Conservation (phyloP, 2,329 filamentous ascomycete species). For the Stachybotrys chlorohalonatus region DNA sequence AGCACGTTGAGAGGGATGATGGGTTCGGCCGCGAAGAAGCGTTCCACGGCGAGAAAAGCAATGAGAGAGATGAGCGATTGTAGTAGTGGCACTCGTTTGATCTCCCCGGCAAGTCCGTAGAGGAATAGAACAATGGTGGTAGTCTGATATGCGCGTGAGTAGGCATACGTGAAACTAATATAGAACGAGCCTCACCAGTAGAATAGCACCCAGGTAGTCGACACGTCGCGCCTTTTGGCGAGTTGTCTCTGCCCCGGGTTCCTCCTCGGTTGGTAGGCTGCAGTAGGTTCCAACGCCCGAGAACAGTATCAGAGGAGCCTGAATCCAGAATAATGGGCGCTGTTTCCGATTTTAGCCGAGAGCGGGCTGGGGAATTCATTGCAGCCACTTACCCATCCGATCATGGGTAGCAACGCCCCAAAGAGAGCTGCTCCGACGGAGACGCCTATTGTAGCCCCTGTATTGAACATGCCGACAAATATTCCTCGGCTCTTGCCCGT, state of each 20-base stretch:
- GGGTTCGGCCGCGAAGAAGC: conserved; percentile 54
- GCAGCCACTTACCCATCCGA: conserved; percentile 58
- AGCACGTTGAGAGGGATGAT: conserved; percentile 67
- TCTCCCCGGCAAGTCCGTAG: conserved; percentile 55
- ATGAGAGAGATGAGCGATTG: conserved; percentile 43
- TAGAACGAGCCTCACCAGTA: conserved; percentile 41
- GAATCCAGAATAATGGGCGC: conserved; percentile 65
- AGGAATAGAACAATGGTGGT: conserved; percentile 62
- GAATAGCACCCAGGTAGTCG: conserved; percentile 64
- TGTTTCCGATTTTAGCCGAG: conserved; percentile 18
- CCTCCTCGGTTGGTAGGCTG: conserved; percentile 45
- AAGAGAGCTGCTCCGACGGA: conserved; percentile 63
- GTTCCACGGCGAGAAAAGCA: conserved; percentile 55
- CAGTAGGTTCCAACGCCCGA: conserved; percentile 55
- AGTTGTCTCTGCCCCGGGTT: conserved; percentile 18
- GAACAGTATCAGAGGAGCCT: conserved; percentile 54
- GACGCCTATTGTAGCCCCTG: conserved; percentile 62
- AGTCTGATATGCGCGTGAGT: conserved; percentile 31
- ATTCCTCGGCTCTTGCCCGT: conserved; percentile 59
- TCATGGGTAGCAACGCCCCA: conserved; percentile 50
- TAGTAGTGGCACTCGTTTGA: conserved; percentile 51
- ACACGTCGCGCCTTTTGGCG: conserved; percentile 52
- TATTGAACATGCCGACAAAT: conserved; percentile 66
- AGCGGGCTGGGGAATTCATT: background rate
- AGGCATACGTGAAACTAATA: background rate